Evolutionary conservation across 2,329 filamentous ascomycete species (phyloP).

Genomic region (Paraphaeosphaeria minitans): DNA sequence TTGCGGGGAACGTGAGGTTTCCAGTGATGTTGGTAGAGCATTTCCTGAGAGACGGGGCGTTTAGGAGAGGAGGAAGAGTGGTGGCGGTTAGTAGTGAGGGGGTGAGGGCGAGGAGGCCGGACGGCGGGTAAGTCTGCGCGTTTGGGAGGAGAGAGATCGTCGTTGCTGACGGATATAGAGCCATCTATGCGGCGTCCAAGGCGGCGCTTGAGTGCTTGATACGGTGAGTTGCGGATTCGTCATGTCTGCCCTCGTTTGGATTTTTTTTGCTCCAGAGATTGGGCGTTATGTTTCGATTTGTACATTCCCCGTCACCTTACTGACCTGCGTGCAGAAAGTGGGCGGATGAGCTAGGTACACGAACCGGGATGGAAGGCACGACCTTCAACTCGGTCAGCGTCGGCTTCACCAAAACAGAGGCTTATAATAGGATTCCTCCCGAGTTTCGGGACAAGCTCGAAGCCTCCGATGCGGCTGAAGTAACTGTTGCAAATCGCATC

Average conservation of each 20-base stretch:
- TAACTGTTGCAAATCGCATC: constrained; percentile 22
- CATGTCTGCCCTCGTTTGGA: background rate
- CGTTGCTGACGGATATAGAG: constrained; percentile 5
- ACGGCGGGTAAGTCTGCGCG: constrained; percentile 19
- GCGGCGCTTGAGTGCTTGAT: constrained; percentile 25
- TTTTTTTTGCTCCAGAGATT: background rate
- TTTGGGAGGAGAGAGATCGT: background rate
- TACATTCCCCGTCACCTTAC: background rate
- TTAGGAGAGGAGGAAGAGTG: constrained; percentile 17
- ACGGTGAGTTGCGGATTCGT: constrained; percentile 14
- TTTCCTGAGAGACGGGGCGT: constrained; percentile 10
- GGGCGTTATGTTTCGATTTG: background rate
- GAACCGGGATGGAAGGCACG: constrained; percentile 26
- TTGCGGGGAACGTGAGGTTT: constrained; percentile 24
- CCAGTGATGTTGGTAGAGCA: constrained; percentile 21
- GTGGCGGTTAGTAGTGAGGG: constrained; percentile 25
- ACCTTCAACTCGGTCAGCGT: constrained; percentile 34
- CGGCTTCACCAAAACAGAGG: constrained; percentile 30
- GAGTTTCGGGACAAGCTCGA: constrained; percentile 19
- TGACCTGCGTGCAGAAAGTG: constrained; percentile 18
- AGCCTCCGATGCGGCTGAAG: constrained; percentile 20
- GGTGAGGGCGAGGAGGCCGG: constrained; percentile 19
- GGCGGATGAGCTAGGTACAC: constrained; percentile 25
- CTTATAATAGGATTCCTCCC: constrained; percentile 20
- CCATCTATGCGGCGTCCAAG: constrained; percentile 26